These are phyloP conservation scores for Phtheirospermum japonicum DNA, from an alignment of 257 asterid species.

Conservation along the genomic window DNA sequence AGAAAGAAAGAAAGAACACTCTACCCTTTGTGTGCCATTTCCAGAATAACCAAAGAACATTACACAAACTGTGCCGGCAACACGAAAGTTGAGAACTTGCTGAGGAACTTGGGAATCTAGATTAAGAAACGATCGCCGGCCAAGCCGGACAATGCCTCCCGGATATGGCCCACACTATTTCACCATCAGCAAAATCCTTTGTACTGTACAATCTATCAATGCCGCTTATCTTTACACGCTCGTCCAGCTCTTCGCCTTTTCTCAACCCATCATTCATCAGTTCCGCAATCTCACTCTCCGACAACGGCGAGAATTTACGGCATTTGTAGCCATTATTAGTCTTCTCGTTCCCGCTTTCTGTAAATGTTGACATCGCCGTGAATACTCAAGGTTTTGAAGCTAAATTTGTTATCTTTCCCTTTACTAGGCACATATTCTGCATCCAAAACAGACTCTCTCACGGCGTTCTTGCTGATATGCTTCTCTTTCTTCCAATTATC, in stretches of 20 bases:
- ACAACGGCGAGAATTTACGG: constrained; percentile 55
- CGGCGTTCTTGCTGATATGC: constrained; percentile 42
- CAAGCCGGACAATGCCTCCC: constrained; percentile 85
- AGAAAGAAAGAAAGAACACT: constrained; percentile 10
- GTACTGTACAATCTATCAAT: constrained; percentile 44
- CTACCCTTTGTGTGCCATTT: constrained; percentile 96
- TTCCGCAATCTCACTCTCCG: constrained; percentile 57
- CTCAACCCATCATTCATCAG: constrained; percentile 41
- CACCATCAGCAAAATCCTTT: constrained; percentile 64
- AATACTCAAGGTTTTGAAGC: constrained; percentile 37
- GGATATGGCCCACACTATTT: constrained; percentile 90
- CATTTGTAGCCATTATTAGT: constrained; percentile 31
- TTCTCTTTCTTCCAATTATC: constrained; percentile 95
- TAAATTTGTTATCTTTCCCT: constrained; percentile 36
- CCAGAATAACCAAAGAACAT: constrained; percentile 99
- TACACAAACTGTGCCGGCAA: constrained; percentile 70
- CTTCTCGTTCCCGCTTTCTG: constrained; percentile 39
- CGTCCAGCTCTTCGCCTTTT: constrained; percentile 54
- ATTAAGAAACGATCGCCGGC: constrained; percentile 95
- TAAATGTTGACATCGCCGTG: constrained; percentile 35
- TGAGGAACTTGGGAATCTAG: constrained; percentile 77
- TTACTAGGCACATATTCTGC: constrained; percentile 58
- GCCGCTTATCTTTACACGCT: constrained; percentile 44
- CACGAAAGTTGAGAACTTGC: constrained; percentile 67
- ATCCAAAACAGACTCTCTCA: constrained; percentile 52